Base-by-base conservation (phyloP, 1,284 basidiomycete species). In the Cryptococcus sp. region DNA sequence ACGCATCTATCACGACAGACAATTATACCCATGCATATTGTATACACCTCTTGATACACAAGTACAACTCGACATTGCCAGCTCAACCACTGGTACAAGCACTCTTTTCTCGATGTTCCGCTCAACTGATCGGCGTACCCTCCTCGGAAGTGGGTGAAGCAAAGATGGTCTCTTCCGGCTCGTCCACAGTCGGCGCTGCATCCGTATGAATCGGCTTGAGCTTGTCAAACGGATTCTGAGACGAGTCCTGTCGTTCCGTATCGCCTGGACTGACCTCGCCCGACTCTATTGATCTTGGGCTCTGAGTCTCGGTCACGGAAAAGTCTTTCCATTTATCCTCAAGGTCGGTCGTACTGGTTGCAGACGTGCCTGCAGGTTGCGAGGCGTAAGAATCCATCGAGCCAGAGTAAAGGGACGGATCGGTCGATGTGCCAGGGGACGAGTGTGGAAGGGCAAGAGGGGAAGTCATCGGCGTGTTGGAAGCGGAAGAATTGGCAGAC, bases 381-480 rank as follows among this genome's bases (percentile, higher is more conserved):
- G 67, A 61, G 5, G 49, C 50, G 45, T 70, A 72, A 24, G 68
- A 70, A 50, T 70, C 69, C 61, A 69, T 67, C 9, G 66, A 69
- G 0, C 67, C 65, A 3, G 59, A 59, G 3, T 53, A 52, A 2
- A 53, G 35, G 2, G 58, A 61, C 11, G 46, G 50, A 44, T 49
- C 47, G 22, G 57, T 53, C 16, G 50, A 58, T n/a, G 48, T 37
- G 16, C 32, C 31, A 9, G 43, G 51, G 19, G 33, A 46, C 14
- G 39, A 42, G 3, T 16, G 41, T 11, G 26, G 28, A 37, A 32
- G 45, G 32, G 43, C 40, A 3, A 32, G 41, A 22, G 52, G 51
- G 5, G 57, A 50, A 3, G 47, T 35, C 34, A 36, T 14, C 7
- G 34, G 21, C 52, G 38, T 40, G 50, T 45, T 24, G 14, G 32